Conservation (phyloP, 495 filamentous ascomycete genomes). For the Clohesyomyces aquaticus region DNA sequence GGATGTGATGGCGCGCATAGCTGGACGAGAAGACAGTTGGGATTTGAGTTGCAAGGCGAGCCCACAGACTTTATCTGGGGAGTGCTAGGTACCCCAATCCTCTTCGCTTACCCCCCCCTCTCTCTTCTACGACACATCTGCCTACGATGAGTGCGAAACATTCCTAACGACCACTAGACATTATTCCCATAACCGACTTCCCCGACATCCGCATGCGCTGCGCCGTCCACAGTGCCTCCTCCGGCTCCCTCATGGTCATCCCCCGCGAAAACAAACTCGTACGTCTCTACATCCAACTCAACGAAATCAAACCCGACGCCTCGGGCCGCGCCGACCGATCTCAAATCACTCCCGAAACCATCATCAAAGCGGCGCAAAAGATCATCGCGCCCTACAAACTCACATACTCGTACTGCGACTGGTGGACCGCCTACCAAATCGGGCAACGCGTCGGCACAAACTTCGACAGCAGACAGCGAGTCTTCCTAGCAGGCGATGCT, state of each 20-base stretch:
- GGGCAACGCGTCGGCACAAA: constrained; percentile 72
- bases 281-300: constrained; percentile 72
- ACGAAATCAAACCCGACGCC: constrained; percentile 44
- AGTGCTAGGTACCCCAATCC: constrained; percentile 37
- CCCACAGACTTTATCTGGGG: constrained; percentile 66
- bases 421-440: constrained; percentile 51
- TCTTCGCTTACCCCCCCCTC: no score
- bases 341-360: constrained; percentile 61
- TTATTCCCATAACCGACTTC: constrained; percentile 57
- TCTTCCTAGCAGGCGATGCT: constrained; percentile 81
- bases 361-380: constrained; percentile 61
- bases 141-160: no score
- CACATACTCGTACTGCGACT: constrained; percentile 62
- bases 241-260: constrained; percentile 69
- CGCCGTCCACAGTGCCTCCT: constrained; percentile 65
- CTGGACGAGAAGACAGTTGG: constrained; percentile 62
- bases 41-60: constrained; percentile 63
- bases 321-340: constrained; percentile 33
- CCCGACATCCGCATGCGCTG: constrained; percentile 70
- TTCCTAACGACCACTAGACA: constrained; percentile 57
- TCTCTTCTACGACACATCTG: no score
- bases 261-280: constrained; percentile 69
- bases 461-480: constrained; percentile 67
- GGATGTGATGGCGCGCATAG: constrained; percentile 59
- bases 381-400: constrained; percentile 67